Evolutionary conservation across 129 eudicot species (phyloP).

Genomic region (Centrapalus pauciflorus): DNA sequence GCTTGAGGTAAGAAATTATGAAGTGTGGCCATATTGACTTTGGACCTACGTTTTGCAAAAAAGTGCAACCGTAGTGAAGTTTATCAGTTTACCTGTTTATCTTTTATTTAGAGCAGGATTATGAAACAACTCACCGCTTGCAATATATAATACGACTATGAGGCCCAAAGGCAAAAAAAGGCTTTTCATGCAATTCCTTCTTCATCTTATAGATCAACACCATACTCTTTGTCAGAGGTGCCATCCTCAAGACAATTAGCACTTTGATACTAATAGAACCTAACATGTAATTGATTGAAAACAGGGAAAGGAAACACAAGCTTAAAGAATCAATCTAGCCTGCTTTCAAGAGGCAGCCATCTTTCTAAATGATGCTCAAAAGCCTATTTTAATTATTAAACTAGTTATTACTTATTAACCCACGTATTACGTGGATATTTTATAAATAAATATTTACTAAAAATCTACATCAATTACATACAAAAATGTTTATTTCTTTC

Average conservation of each 20-base stretch:
- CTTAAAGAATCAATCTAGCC: too few relatives aligned
- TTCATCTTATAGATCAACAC: neutral
- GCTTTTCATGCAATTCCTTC: neutral
- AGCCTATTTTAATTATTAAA: too few relatives aligned
- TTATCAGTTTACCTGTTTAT: neutral
- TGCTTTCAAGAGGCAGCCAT: too few relatives aligned
- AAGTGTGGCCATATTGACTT: neutral
- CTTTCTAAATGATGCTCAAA: too few relatives aligned
- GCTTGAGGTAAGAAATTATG: neutral
- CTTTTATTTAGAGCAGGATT: neutral
- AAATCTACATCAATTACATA: too few relatives aligned
- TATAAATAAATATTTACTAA: too few relatives aligned
- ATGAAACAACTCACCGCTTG: neutral
- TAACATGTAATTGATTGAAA: too few relatives aligned
- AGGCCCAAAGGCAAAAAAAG: neutral
- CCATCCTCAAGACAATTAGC: neutral
- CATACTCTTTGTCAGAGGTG: neutral
- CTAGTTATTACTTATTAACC: too few relatives aligned
- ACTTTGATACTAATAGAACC: neutral
- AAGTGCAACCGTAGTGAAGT: neutral
- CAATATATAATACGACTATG: neutral
- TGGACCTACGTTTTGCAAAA: neutral
- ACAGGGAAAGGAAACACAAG: too few relatives aligned
- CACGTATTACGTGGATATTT: too few relatives aligned
- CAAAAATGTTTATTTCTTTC: too few relatives aligned